These are phyloP conservation scores for Artemisia argyi DNA, from an alignment of 129 eudicot genomes.

Conservation along the genomic window DNA sequence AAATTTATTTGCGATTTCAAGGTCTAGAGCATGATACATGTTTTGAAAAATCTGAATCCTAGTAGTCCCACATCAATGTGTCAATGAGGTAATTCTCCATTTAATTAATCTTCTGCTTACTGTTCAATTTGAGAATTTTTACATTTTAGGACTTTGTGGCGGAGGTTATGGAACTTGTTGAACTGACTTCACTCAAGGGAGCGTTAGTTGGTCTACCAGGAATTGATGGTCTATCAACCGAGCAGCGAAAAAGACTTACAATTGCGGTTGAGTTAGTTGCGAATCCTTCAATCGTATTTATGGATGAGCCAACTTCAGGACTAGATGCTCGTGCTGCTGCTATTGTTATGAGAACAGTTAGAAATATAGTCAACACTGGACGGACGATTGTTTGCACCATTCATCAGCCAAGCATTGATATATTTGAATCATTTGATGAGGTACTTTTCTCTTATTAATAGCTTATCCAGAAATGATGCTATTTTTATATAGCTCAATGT, in stretches of 20 bases:
- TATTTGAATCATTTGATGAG: slow-evolving; percentile 99
- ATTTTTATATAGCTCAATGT: background rate
- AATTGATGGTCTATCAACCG: slow-evolving; percentile 86
- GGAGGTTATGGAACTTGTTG: slow-evolving; percentile 94
- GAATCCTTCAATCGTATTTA: slow-evolving; percentile 92
- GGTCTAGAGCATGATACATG: too few species aligned
- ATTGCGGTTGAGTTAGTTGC: slow-evolving; percentile 97
- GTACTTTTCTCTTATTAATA: slow-evolving; percentile 32
- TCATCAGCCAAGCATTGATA: slow-evolving; percentile 97
- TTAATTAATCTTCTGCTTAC: background rate
- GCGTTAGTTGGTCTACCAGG: slow-evolving; percentile 91
- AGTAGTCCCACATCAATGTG: too few species aligned
- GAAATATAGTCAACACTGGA: slow-evolving; percentile 93
- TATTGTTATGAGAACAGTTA: slow-evolving; percentile 96
- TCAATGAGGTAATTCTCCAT: background rate
- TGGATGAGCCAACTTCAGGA: slow-evolving; percentile 99
- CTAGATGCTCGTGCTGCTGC: slow-evolving; percentile 99
- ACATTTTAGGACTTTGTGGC: slow-evolving; percentile 68
- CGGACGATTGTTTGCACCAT: slow-evolving; percentile 96
- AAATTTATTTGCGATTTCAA: too few species aligned
- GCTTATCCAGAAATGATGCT: too few species aligned
- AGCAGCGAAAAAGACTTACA: slow-evolving; percentile 89
- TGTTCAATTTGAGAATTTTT: background rate
- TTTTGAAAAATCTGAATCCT: too few species aligned
- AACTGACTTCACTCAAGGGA: slow-evolving; percentile 61